phyloP scores from a whole-genome alignment of 805 yeast genomes.

The Metschnikowia drakensbergensis region DNA sequence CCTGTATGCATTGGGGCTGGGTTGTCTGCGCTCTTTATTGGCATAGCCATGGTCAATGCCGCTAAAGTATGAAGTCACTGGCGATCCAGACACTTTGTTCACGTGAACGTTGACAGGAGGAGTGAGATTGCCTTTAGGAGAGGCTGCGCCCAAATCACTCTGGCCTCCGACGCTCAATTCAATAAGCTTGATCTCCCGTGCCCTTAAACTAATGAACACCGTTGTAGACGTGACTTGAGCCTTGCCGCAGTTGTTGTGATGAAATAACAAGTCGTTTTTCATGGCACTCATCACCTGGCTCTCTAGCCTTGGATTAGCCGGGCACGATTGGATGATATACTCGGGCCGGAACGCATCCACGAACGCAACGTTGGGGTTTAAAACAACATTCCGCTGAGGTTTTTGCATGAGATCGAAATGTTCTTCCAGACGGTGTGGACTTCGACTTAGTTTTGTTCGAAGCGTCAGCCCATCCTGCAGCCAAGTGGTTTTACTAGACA shows the following conservation, averaged over 20 bases:
- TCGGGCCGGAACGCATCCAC: conserved; percentile 52
- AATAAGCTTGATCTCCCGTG: conserved; percentile 43
- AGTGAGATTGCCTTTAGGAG: conserved; percentile 5
- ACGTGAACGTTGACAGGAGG: conserved; percentile 6
- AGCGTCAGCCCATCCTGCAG: neutral
- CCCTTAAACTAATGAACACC: conserved; percentile 41
- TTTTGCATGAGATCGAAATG: neutral
- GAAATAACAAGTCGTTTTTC: conserved; percentile 49
- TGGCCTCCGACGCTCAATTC: conserved; percentile 32
- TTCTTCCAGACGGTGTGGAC: neutral
- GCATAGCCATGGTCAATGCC: conserved; percentile 1
- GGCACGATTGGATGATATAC: conserved; percentile 53
- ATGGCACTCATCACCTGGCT: conserved; percentile 45
- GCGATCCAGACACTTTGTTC: conserved; percentile 6
- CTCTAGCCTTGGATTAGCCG: conserved; percentile 48
- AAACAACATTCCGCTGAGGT: conserved; percentile 11
- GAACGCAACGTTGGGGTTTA: conserved; percentile 39
- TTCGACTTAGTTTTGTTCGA: neutral
- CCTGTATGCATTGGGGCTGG: conserved; percentile 22
- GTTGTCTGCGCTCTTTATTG: conserved; percentile 8
- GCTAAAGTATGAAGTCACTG: conserved; percentile 10
- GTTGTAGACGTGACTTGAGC: conserved; percentile 34
- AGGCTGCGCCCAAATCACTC: neutral
- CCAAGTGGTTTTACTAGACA: neutral
- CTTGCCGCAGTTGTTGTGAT: conserved; percentile 34